Evolutionary conservation across 345 rosid genomes (phyloP).

Genomic region (Aquilaria yunnanensis): DNA sequence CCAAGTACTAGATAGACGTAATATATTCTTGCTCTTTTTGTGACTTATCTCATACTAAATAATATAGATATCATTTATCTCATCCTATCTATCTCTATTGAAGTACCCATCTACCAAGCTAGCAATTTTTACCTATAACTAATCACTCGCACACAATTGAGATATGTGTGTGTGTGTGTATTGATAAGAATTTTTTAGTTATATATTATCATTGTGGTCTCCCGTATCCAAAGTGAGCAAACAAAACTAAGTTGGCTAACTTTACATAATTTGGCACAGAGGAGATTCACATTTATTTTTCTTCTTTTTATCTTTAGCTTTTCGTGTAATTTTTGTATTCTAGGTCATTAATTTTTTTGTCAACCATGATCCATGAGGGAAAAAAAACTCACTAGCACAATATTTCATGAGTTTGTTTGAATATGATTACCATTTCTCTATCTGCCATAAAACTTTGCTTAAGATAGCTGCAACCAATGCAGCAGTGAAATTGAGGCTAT

Average conservation of each 20-base stretch:
- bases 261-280: no score
- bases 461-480: conserved; percentile 79
- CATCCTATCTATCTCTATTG: no score
- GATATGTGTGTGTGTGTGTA: no score
- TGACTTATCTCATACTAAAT: no score
- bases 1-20: no score
- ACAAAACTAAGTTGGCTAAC: neutral
- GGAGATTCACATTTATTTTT: neutral
- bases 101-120: no score
- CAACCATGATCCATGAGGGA: neutral
- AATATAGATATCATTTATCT: no score
- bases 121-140: no score
- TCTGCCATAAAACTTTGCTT: conserved; percentile 44
- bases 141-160: no score
- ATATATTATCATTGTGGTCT: neutral
- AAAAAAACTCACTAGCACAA: neutral
- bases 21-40: no score
- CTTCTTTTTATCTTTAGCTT: neutral
- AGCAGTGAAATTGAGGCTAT: conserved; percentile 59
- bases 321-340: neutral
- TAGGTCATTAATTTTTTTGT: no score
- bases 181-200: conserved; percentile 4
- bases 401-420: neutral
- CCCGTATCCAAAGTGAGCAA: neutral
- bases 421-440: conserved; percentile 15